Percentiles rank a stretch among this genome's conserved stretches.
phyloP scores from a whole-genome alignment of 163 green algal genomes.

The Scenedesmus sp. region DNA sequence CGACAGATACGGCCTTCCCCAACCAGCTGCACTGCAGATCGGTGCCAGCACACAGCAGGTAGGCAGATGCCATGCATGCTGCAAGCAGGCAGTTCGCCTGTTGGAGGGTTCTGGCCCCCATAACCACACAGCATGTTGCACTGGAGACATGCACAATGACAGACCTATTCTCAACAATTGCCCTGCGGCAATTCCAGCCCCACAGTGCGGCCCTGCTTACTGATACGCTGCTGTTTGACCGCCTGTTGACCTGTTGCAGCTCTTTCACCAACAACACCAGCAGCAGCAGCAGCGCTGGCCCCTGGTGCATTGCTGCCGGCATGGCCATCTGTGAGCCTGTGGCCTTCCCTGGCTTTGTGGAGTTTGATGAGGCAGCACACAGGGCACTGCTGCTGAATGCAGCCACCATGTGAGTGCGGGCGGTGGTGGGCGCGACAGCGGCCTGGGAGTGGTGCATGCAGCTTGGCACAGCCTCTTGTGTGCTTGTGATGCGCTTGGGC shows the following conservation, averaged over 20 bases:
- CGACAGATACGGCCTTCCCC: background rate
- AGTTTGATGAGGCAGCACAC: slow-evolving; percentile 32
- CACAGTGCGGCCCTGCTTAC: background rate
- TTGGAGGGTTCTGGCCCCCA: background rate
- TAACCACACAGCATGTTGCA: too few species aligned
- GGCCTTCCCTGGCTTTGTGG: slow-evolving; percentile 22
- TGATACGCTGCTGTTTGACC: background rate
- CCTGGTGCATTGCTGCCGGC: slow-evolving; percentile 9
- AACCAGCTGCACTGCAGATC: slow-evolving; percentile 37
- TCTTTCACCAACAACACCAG: background rate
- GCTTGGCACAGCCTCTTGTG: too few species aligned
- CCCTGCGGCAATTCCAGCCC: too few species aligned
- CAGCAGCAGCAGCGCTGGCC: background rate
- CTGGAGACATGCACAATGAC: too few species aligned
- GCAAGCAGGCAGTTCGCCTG: background rate
- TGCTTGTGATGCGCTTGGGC: too few species aligned
- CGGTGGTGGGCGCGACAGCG: too few species aligned
- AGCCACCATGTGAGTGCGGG: slow-evolving; percentile 2
- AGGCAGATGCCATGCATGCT: background rate
- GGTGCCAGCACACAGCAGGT: background rate
- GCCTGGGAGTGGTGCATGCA: too few species aligned
- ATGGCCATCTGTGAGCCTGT: slow-evolving; percentile 13
- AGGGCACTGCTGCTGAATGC: slow-evolving; percentile 33
- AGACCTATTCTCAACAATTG: too few species aligned
- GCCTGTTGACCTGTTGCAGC: background rate